phyloP scores from a whole-genome alignment of 2,329 filamentous ascomycete species.

The Magnaporthiopsis rhizophila region DNA sequence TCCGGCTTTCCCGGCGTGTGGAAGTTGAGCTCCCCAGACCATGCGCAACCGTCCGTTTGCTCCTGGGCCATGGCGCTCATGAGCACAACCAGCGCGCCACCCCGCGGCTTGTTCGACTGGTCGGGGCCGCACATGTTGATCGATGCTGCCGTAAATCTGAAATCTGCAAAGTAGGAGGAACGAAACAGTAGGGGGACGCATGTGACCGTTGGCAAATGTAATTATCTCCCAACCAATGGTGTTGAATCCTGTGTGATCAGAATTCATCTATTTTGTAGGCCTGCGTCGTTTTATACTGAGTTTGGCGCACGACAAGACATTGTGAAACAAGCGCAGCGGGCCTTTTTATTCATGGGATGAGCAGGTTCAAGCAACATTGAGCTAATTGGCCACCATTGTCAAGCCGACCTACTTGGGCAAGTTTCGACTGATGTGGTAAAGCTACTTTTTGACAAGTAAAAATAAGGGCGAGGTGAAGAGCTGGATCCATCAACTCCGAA shows the following conservation, averaged over 20 bases:
- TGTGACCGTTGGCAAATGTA: no score
- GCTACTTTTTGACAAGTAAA: no score
- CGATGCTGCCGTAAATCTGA: neutral
- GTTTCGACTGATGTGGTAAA: no score
- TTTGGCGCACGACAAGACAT: neutral
- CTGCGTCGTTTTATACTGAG: no score
- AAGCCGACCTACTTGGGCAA: no score
- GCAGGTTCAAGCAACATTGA: constrained; percentile 7
- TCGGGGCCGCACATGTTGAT: constrained; percentile 5
- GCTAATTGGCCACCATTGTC: neutral
- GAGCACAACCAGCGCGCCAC: neutral
- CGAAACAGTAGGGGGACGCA: neutral
- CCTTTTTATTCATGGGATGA: neutral
- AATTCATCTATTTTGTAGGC: no score
- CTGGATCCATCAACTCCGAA: no score
- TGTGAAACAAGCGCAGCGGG: neutral
- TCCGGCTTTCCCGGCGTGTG: constrained; percentile 4
- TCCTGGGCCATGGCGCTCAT: neutral
- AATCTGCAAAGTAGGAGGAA: neutral
- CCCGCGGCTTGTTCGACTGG: constrained; percentile 3
- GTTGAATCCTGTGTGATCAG: no score
- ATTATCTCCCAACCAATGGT: no score
- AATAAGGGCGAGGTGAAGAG: no score
- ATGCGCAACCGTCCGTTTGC: neutral
- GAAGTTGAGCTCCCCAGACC: constrained; percentile 3